phyloP scores from a whole-genome alignment of 176 grass and related monocot genomes.

The Hsuehochloa calcarea region DNA sequence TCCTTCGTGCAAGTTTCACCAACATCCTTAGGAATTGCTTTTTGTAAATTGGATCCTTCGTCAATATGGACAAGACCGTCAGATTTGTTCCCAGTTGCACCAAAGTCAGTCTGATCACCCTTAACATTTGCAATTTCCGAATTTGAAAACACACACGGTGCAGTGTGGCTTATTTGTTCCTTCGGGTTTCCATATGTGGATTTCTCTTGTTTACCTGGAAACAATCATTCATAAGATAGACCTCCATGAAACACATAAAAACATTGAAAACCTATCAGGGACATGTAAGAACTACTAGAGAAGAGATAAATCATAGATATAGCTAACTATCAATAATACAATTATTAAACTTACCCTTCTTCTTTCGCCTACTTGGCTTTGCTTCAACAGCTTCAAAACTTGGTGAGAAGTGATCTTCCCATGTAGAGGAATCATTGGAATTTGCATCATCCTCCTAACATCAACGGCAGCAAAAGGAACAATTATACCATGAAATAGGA shows the following conservation, averaged over 20 bases:
- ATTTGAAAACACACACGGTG: conserved; percentile 13
- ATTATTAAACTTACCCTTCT: conserved; percentile 48
- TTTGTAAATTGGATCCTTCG: conserved; percentile 41
- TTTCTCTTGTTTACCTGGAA: conserved; percentile 49
- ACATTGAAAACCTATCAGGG: conserved; percentile 19
- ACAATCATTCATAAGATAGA: conserved; percentile 34
- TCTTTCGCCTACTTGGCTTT: conserved; percentile 69
- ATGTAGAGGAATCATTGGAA: conserved; percentile 50
- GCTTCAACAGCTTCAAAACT: conserved; percentile 63
- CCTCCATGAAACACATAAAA: conserved; percentile 28
- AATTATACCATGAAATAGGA: conserved; percentile 18
- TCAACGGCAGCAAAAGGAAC: conserved; percentile 20
- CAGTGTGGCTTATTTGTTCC: conserved; percentile 28
- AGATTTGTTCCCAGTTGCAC: conserved; percentile 37
- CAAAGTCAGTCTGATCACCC: conserved; percentile 20
- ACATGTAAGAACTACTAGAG: conserved; percentile 25
- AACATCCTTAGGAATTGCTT: conserved; percentile 29
- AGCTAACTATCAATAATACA: conserved; percentile 38
- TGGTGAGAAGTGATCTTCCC: conserved; percentile 65
- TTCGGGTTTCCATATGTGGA: conserved; percentile 29
- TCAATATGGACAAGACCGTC: conserved; percentile 35
- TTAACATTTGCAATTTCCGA: conserved; percentile 31
- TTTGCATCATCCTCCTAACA: conserved; percentile 61
- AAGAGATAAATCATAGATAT: conserved; percentile 33
- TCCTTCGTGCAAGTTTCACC: conserved; percentile 41